Evolutionary conservation across 495 filamentous ascomycete genomes (phyloP), one percentile per base, ranked within the genome.

Genomic region (Apodospora peruviana): DNA sequence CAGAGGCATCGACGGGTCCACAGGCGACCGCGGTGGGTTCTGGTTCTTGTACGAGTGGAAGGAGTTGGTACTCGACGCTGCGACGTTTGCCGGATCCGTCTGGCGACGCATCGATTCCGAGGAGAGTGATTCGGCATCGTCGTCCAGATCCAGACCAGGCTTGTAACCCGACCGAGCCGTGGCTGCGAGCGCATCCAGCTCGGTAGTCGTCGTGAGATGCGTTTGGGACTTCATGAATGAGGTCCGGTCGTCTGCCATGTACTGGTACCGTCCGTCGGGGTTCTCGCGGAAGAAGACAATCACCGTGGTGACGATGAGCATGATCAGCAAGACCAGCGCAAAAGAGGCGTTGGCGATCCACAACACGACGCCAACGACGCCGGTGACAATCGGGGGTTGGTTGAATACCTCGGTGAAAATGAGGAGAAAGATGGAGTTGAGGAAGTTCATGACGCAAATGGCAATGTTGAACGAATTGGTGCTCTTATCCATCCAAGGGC

Each of bases 401-500:
- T 87, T 85, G 64, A 93, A 91, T 25, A 93, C 77, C 50, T 84
- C 76, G n/a, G 83, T 87, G 69, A 91, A 93, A 50, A 94, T 79
- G 18, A 94, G 68, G 19, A 94, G 73, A 72, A 91, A 91, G 67
- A 94, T 82, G 52, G 82, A 80, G 66, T 95, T 95, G 62, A 96
- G 59, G 64, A 97, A 95, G 70, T 96, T 96, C 62, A 96, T 73
- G 19, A 78, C 83, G 48, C 80, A 83, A 61, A 98, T 97, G 45
- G 91, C 77, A 56, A 98, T 95, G 73, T 98, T 98, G 79, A 94
- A 95, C 52, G 84, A 81, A 64, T 98, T 98, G 50, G 91, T 96
- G 71, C 90, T 94, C 81, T 95, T 97, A 76, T 98, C 93, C 93
- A 98, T 97, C 85, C 91, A 98, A 11, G 93, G 93, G 42, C 88